Percentiles rank a stretch among this genome's conserved stretches.
phyloP scores from a whole-genome alignment of 345 rosid genomes.

The Citrus reticulata region DNA sequence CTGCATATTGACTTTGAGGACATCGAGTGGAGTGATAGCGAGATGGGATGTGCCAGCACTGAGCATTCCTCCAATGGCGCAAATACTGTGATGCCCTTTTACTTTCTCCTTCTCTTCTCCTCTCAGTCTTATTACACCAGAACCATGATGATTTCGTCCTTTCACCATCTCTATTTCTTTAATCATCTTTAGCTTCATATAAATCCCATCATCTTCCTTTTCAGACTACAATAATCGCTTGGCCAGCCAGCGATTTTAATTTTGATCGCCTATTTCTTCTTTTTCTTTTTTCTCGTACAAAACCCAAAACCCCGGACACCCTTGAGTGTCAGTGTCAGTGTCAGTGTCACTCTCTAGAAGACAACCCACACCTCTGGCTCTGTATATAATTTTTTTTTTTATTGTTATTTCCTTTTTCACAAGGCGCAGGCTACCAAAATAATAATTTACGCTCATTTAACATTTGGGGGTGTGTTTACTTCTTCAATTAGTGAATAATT shows the following conservation, averaged over 20 bases:
- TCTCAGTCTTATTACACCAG: background rate
- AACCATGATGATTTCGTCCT: background rate
- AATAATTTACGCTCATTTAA: too few species aligned
- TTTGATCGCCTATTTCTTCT: background rate
- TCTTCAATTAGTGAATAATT: too few species aligned
- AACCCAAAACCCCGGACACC: conserved; percentile 1
- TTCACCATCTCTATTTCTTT: background rate
- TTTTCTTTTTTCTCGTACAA: background rate
- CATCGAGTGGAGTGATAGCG: conserved; percentile 64
- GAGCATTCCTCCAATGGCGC: conserved; percentile 58
- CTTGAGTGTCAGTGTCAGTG: background rate
- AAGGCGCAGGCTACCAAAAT: background rate
- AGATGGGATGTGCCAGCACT: conserved; percentile 68
- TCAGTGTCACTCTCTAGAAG: background rate
- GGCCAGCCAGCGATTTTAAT: too few species aligned
- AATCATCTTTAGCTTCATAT: too few species aligned
- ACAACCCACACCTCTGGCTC: too few species aligned
- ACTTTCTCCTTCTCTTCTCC: background rate
- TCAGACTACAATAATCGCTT: background rate
- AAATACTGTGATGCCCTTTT: conserved; percentile 40
- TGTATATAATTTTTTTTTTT: too few species aligned
- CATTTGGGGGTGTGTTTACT: too few species aligned
- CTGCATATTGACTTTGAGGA: conserved; percentile 74
- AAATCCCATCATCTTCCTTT: background rate
- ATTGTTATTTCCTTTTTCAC: too few species aligned